Evolutionary conservation across 768 basidiomycete species (phyloP).

Genomic region (Kwoniella pini): DNA sequence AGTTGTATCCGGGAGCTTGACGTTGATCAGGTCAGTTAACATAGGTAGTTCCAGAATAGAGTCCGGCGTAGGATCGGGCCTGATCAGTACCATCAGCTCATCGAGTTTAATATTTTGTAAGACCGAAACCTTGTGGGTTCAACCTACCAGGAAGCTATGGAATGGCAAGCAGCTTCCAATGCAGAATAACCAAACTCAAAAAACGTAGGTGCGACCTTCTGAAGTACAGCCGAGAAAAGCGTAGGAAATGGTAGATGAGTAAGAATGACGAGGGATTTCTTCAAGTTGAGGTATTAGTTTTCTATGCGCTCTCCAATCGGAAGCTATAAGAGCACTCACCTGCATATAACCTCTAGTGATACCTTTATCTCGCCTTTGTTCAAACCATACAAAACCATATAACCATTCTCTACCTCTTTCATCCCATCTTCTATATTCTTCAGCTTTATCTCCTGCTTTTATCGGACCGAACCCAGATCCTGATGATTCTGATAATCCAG

Average conservation of each 20-base stretch:
- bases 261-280: slow-evolving; percentile 80
- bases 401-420: slow-evolving; percentile 53
- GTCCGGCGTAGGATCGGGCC: slow-evolving; percentile 75
- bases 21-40: slow-evolving; percentile 71
- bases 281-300: too few species aligned
- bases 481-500: neutral
- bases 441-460: slow-evolving; percentile 34
- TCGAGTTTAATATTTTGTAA: too few species aligned
- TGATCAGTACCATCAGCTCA: slow-evolving; percentile 54
- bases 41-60: slow-evolving; percentile 75
- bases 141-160: slow-evolving; percentile 77
- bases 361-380: slow-evolving; percentile 49
- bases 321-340: slow-evolving; percentile 40
- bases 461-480: slow-evolving; percentile 12
- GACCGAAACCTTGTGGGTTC: too few species aligned
- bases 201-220: slow-evolving; percentile 70
- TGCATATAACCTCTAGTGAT: slow-evolving; percentile 54
- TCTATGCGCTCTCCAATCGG: too few species aligned
- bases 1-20: slow-evolving; percentile 67
- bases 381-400: slow-evolving; percentile 55
- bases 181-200: slow-evolving; percentile 71
- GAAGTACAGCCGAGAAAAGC: slow-evolving; percentile 69
- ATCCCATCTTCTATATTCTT: slow-evolving; percentile 54
- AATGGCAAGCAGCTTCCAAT: slow-evolving; percentile 82
- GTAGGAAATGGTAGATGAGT: slow-evolving; percentile 78